Evolutionary conservation across 176 grass and related monocot species (phyloP).

Genomic region (Carex parvula): DNA sequence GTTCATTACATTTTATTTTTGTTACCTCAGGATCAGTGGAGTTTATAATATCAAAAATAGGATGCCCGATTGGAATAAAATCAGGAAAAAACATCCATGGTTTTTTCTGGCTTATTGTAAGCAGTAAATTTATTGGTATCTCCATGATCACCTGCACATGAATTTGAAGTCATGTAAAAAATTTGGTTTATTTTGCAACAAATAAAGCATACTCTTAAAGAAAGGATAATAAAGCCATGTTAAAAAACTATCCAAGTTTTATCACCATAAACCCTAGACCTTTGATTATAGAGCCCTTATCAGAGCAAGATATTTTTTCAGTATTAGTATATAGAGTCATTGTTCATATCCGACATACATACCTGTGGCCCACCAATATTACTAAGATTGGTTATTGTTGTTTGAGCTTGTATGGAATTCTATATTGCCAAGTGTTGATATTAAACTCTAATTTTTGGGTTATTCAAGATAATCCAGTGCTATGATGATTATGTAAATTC

Average conservation of each 20-base stretch:
- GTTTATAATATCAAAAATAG: slow-evolving; percentile 90
- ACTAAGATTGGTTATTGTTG: background rate
- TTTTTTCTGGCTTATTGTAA: slow-evolving; percentile 81
- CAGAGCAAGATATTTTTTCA: background rate
- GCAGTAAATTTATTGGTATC: slow-evolving; percentile 77
- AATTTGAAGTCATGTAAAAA: slow-evolving; percentile 16
- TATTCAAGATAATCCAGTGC: background rate
- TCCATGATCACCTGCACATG: slow-evolving; percentile 86
- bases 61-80: slow-evolving; percentile 77
- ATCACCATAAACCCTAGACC: background rate
- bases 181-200: background rate
- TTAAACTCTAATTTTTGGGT: background rate
- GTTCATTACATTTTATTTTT: background rate
- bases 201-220: background rate
- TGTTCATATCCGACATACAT: background rate
- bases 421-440: background rate
- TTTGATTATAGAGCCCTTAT: background rate
- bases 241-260: background rate
- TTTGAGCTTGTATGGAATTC: too few species aligned
- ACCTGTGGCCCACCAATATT: background rate
- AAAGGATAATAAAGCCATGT: background rate
- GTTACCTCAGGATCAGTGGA: slow-evolving; percentile 94
- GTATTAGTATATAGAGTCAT: background rate
- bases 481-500: background rate
- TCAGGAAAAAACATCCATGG: slow-evolving; percentile 99